Conservation (phyloP, 768 basidiomycete species). For the Scleroderma citrinum region DNA sequence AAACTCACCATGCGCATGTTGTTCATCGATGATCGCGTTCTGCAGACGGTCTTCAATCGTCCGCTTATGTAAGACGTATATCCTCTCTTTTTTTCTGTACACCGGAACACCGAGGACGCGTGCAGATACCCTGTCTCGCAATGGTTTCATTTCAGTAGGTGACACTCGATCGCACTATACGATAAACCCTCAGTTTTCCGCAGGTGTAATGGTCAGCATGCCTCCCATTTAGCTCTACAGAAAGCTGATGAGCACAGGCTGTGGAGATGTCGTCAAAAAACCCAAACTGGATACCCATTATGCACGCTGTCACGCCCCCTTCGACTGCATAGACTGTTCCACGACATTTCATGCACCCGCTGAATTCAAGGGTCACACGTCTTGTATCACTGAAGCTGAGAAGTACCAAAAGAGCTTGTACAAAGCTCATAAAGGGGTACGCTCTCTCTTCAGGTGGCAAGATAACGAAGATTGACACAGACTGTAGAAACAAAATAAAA, state of each 20-base stretch:
- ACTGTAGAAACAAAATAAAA: background rate
- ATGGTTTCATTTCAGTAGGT: conserved; percentile 78
- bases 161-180: background rate
- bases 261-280: conserved; percentile 86
- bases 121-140: background rate
- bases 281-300: conserved; percentile 84
- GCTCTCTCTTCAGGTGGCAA: background rate
- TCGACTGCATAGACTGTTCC: conserved; percentile 88
- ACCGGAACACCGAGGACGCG: background rate
- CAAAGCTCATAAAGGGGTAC: conserved; percentile 61
- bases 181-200: conserved; percentile 7
- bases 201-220: conserved; percentile 67
- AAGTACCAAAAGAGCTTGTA: conserved; percentile 88
- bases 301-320: conserved; percentile 53
- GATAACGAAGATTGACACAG: background rate
- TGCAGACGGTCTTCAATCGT: background rate
- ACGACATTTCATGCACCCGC: conserved; percentile 70
- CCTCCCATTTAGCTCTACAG: background rate
- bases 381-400: conserved; percentile 86
- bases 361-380: conserved; percentile 77
- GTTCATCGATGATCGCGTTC: conserved; percentile 23
- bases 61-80: background rate
- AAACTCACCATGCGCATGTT: conserved; percentile 53
- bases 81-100: background rate
- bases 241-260: conserved; percentile 44